Evolutionary conservation across 2,329 filamentous ascomycete genomes (phyloP).

Genomic region (Volutella citrinella): DNA sequence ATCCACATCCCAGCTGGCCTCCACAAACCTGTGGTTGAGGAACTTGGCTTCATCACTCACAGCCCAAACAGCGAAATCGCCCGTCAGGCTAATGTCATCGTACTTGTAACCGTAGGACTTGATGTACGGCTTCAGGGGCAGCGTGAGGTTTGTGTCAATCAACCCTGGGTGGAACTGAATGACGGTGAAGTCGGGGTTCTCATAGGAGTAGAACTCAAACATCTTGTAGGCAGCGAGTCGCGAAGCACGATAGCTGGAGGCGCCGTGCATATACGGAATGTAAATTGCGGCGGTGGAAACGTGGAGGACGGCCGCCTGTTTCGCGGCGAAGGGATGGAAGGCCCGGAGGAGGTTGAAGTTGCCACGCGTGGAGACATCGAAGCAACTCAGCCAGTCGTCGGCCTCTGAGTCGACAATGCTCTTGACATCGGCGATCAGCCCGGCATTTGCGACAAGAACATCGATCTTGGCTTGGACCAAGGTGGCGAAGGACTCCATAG

Average conservation of each 20-base stretch:
- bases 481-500: constrained; percentile 14
- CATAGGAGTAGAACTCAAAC: constrained; percentile 38
- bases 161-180: constrained; percentile 42
- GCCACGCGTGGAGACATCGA: constrained; percentile 28
- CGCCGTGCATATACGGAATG: constrained; percentile 24
- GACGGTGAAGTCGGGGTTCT: constrained; percentile 37
- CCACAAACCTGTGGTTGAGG: constrained; percentile 43
- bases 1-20: constrained; percentile 50
- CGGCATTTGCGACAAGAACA: constrained; percentile 35
- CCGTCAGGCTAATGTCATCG: constrained; percentile 32
- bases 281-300: constrained; percentile 19
- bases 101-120: constrained; percentile 10
- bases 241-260: constrained; percentile 37
- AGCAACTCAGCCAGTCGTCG: constrained; percentile 23
- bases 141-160: constrained; percentile 29
- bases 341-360: constrained; percentile 28
- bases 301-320: constrained; percentile 24
- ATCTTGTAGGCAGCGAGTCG: constrained; percentile 41
- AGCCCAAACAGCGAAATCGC: constrained; percentile 43
- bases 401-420: constrained; percentile 15
- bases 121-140: constrained; percentile 9
- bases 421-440: constrained; percentile 15
- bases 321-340: constrained; percentile 22
- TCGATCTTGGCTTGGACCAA: constrained; percentile 30
- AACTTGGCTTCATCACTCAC: constrained; percentile 43